These are phyloP conservation scores for Stenogyne calaminthoides DNA, from an alignment of 305 asterid genomes.

Conservation along the genomic window DNA sequence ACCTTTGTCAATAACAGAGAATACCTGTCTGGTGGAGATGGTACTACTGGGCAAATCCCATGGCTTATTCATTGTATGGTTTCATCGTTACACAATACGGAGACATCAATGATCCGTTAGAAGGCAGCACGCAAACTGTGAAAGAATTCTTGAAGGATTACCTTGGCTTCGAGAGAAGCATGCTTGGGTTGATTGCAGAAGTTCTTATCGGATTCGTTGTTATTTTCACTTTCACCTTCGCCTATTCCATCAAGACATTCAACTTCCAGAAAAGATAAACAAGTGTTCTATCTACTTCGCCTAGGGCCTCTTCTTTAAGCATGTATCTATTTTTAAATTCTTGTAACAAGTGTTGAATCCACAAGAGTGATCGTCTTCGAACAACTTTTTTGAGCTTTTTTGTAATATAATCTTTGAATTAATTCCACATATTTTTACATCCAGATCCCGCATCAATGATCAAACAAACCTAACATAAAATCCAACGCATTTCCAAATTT, in stretches of 20 bases:
- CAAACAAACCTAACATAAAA: background rate
- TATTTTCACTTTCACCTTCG: constrained; percentile 41
- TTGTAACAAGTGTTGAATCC: background rate
- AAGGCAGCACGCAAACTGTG: constrained; percentile 23
- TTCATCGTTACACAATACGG: constrained; percentile 48
- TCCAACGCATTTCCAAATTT: background rate
- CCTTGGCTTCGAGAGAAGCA: constrained; percentile 39
- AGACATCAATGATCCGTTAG: constrained; percentile 34
- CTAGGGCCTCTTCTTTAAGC: background rate
- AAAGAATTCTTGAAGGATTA: constrained; percentile 39
- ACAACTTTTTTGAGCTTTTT: background rate
- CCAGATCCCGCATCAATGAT: background rate
- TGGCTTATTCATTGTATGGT: constrained; percentile 47
- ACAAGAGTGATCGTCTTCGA: background rate
- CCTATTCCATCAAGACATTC: constrained; percentile 44
- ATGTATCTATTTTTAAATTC: constrained; percentile 6
- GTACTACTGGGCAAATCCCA: constrained; percentile 53
- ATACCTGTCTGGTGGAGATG: constrained; percentile 60
- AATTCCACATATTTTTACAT: background rate
- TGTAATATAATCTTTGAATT: background rate
- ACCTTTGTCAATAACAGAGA: constrained; percentile 30
- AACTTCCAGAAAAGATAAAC: constrained; percentile 54
- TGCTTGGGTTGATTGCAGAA: constrained; percentile 36
- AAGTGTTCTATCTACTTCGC: background rate
- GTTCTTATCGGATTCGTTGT: constrained; percentile 43